Evolutionary conservation across 331 rosid species (phyloP).

Genomic region (Erythrophleum ivorense): DNA sequence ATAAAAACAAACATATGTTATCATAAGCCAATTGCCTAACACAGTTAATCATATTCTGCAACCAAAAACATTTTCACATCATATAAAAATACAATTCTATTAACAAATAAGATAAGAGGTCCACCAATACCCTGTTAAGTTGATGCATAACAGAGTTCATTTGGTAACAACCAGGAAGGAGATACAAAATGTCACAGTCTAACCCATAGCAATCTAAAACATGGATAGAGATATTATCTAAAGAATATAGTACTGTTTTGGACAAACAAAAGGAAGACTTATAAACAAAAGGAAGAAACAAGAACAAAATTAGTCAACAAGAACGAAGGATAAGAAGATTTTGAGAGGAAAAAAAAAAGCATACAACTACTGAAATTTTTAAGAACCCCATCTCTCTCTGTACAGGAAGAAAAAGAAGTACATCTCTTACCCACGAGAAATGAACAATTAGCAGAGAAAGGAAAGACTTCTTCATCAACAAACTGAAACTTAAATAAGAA

Average conservation of each 20-base stretch:
- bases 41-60: background rate
- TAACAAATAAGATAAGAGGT: constrained; percentile 14
- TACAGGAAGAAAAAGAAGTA: constrained; percentile 25
- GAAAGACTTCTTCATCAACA: background rate
- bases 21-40: background rate
- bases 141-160: background rate
- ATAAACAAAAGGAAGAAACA: background rate
- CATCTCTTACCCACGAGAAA: constrained; percentile 21
- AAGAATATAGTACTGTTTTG: background rate
- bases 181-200: background rate
- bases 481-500: constrained; percentile 1
- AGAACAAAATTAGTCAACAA: constrained; percentile 31
- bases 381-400: constrained; percentile 15
- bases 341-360: background rate
- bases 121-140: background rate
- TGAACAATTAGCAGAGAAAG: constrained; percentile 4
- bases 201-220: constrained; percentile 1
- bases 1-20: background rate
- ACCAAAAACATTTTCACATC: background rate
- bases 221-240: background rate
- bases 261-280: background rate
- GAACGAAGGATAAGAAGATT: background rate
- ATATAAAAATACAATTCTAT: background rate
- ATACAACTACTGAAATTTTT: constrained; percentile 23
- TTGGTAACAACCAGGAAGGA: constrained; percentile 12